These are phyloP conservation scores for Colletotrichum lindemuthianum DNA, from an alignment of 2,329 filamentous ascomycete genomes.

Conservation along the genomic window DNA sequence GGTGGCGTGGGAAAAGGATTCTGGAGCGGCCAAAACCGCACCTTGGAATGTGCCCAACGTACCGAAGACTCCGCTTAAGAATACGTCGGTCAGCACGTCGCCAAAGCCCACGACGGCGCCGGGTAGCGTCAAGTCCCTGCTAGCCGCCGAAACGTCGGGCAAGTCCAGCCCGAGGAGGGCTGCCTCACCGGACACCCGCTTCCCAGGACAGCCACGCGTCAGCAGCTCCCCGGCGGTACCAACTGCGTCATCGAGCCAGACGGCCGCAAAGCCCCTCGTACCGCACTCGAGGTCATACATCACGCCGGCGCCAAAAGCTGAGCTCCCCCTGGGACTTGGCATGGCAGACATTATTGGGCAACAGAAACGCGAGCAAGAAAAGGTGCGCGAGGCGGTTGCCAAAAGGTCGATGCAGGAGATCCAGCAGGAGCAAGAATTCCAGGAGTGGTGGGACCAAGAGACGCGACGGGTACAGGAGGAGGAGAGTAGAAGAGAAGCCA, in stretches of 20 bases:
- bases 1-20: constrained; percentile 57
- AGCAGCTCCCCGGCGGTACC: constrained; percentile 45
- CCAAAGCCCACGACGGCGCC: constrained; percentile 39
- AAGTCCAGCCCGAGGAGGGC: constrained; percentile 57
- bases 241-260: constrained; percentile 42
- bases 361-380: constrained; percentile 85
- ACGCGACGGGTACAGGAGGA: constrained; percentile 76
- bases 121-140: constrained; percentile 52
- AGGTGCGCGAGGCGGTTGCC: constrained; percentile 82
- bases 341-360: constrained; percentile 90
- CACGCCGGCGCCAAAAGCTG: constrained; percentile 66
- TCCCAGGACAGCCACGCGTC: constrained; percentile 64
- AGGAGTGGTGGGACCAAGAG: constrained; percentile 95
- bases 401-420: constrained; percentile 94
- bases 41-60: constrained; percentile 74
- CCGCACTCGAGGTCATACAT: constrained; percentile 72
- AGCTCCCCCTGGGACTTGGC: constrained; percentile 74
- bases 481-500: constrained; percentile 55
- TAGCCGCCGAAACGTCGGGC: constrained; percentile 53
- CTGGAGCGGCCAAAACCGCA: constrained; percentile 52
- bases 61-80: constrained; percentile 61
- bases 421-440: constrained; percentile 95
- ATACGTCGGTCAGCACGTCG: constrained; percentile 53
- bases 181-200: constrained; percentile 71
- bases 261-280: constrained; percentile 54